Evolutionary conservation across 2,329 filamentous ascomycete species (phyloP).

Genomic region (Trichoderma atrobrunneum): DNA sequence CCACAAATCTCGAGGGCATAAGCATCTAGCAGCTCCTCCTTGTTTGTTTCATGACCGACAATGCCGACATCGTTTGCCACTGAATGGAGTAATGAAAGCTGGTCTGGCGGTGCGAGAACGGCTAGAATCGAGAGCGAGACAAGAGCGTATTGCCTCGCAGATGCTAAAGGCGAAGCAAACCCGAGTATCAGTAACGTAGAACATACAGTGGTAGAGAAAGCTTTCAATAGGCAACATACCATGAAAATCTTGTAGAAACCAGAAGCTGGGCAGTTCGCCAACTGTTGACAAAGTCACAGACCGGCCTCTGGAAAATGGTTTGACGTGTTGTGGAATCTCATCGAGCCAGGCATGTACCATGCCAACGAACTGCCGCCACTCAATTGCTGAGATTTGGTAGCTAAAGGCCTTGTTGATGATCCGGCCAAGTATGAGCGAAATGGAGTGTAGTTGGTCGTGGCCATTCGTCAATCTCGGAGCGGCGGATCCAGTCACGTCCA

Average conservation of each 20-base stretch:
- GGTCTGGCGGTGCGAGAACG: slow-evolving; percentile 16
- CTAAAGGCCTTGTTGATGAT: slow-evolving; percentile 42
- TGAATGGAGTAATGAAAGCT: slow-evolving; percentile 15
- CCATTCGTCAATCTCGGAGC: slow-evolving; percentile 21
- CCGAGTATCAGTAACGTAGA: background rate
- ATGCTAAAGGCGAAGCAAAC: slow-evolving; percentile 38
- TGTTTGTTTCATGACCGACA: background rate
- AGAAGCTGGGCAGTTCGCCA: slow-evolving; percentile 35
- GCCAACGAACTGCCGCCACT: slow-evolving; percentile 26
- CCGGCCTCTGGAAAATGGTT: slow-evolving; percentile 30
- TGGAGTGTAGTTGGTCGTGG: slow-evolving; percentile 38
- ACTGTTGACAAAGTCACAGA: background rate
- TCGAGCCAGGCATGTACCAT: slow-evolving; percentile 33
- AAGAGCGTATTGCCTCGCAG: slow-evolving; percentile 43
- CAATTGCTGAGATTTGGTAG: background rate
- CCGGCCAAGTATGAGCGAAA: slow-evolving; percentile 42
- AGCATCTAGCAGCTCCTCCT: slow-evolving; percentile 31
- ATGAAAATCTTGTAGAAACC: slow-evolving; percentile 43
- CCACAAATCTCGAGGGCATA: slow-evolving; percentile 42
- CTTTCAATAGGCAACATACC: slow-evolving; percentile 30
- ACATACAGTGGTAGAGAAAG: background rate
- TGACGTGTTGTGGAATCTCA: slow-evolving; percentile 31
- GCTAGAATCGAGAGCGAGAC: slow-evolving; percentile 35
- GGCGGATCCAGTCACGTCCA: slow-evolving; percentile 31
- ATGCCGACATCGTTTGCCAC: background rate